phyloP scores from a whole-genome alignment of 805 yeast genomes.

The Torulaspora gathmanii region DNA sequence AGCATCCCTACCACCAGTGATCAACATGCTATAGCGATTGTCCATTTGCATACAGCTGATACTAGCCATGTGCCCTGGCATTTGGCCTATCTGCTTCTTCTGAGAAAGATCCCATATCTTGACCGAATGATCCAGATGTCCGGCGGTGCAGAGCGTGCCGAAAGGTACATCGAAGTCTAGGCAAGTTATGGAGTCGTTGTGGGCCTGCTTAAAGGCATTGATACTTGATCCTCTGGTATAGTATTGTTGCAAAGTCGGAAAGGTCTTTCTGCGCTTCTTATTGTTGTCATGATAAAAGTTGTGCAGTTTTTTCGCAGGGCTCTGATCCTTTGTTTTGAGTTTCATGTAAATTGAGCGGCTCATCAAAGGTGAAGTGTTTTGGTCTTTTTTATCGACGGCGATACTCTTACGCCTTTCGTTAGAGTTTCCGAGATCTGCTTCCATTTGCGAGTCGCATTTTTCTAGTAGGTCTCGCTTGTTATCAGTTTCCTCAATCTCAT shows the following conservation, averaged over 20 bases:
- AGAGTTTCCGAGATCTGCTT: neutral
- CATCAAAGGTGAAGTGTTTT: conserved; percentile 32
- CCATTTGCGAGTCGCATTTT: neutral
- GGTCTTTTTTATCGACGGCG: neutral
- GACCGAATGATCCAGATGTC: conserved; percentile 66
- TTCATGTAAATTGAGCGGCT: conserved; percentile 43
- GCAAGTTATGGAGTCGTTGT: conserved; percentile 48
- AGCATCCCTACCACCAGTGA: conserved; percentile 61
- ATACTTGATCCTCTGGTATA: conserved; percentile 57
- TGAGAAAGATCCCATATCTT: conserved; percentile 78
- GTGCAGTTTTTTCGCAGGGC: conserved; percentile 15
- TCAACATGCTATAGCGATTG: conserved; percentile 40
- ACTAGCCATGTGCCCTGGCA: conserved; percentile 58
- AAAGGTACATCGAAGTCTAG: conserved; percentile 71
- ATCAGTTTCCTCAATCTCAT: conserved; percentile 3
- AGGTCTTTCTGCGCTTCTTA: conserved; percentile 43
- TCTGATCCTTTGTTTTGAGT: conserved; percentile 31
- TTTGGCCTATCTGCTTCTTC: conserved; percentile 45
- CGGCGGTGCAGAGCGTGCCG: conserved; percentile 70
- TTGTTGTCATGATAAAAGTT: conserved; percentile 29
- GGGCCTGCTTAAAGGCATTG: conserved; percentile 44
- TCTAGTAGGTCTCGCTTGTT: conserved; percentile 10
- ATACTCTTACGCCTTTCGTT: conserved; percentile 9
- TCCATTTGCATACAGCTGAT: conserved; percentile 59
- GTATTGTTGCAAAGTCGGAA: conserved; percentile 61